Percentiles rank a stretch among this genome's conserved stretches.
Evolutionary conservation across 805 yeast species (phyloP).

Genomic region (Candida schatavii): DNA sequence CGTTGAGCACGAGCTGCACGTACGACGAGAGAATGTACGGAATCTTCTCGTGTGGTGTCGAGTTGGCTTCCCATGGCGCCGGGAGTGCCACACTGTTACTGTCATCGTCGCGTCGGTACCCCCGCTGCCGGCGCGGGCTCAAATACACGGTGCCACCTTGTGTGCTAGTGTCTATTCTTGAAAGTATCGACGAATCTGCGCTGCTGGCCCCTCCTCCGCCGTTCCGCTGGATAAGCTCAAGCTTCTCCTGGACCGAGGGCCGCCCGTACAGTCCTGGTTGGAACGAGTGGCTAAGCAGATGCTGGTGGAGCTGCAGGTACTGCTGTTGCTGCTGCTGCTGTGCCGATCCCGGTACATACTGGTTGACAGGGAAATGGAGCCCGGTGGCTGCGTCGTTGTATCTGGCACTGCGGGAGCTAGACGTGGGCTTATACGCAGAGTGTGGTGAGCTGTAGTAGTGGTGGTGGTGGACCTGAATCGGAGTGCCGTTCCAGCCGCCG

Average conservation of each 20-base stretch:
- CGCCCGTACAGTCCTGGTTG: neutral
- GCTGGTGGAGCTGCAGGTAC: neutral
- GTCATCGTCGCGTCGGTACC: no score
- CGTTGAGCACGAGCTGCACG: conserved; percentile 54
- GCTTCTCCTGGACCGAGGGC: neutral
- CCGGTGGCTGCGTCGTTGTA: neutral
- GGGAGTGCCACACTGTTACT: no score
- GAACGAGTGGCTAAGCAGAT: neutral
- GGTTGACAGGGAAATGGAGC: neutral
- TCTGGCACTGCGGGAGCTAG: neutral
- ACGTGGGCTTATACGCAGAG: neutral
- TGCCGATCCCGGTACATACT: neutral
- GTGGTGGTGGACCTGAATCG: conserved; percentile 43
- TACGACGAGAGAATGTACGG: conserved; percentile 63
- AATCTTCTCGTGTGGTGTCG: conserved; percentile 49
- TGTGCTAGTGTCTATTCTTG: neutral
- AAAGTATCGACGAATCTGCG: neutral
- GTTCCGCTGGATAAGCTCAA: neutral
- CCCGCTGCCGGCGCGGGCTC: conserved; percentile 2
- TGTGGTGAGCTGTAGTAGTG: conserved; percentile 32
- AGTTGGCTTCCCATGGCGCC: conserved; percentile 54
- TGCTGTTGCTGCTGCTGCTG: neutral
- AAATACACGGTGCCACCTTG: neutral
- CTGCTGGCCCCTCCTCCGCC: neutral
- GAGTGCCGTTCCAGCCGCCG: conserved; percentile 4